These are phyloP conservation scores for Pulveroboletus sp. DNA, from an alignment of 768 basidiomycete species.

Conservation along the genomic window DNA sequence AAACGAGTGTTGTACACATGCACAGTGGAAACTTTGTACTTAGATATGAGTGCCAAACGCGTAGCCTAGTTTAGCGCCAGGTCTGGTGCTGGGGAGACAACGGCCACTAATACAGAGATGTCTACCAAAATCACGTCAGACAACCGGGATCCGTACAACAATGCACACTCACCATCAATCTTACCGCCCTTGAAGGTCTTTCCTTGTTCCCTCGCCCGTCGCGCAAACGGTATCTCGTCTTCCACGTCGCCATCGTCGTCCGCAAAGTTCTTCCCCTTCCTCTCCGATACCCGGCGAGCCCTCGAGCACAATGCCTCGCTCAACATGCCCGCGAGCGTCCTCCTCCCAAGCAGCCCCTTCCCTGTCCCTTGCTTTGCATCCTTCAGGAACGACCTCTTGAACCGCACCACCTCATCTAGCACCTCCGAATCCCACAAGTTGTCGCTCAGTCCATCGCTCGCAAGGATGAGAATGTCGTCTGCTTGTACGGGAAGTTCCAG, in stretches of 20 bases:
- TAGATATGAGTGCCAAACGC: conserved; percentile 1
- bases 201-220: conserved; percentile 75
- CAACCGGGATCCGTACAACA: not conserved
- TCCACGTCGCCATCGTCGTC: conserved; percentile 30
- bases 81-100: conserved; percentile 49
- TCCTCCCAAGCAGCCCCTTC: conserved; percentile 39
- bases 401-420: conserved; percentile 71
- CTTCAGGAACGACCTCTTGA: conserved; percentile 41
- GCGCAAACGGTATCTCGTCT: conserved; percentile 77
- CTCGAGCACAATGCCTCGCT: conserved; percentile 81
- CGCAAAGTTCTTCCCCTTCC: conserved; percentile 25
- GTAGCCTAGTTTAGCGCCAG: conserved; percentile 13
- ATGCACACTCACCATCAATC: conserved; percentile 62
- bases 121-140: conserved; percentile 35
- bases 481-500: conserved; percentile 66
- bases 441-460: conserved; percentile 79
- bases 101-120: conserved; percentile 65
- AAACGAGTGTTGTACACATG: conserved; percentile 24
- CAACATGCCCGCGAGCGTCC: conserved; percentile 65
- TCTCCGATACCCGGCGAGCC: conserved; percentile 67
- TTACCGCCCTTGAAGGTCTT: conserved; percentile 77
- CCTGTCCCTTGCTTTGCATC: conserved; percentile 14
- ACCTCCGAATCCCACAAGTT: conserved; percentile 90
- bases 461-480: conserved; percentile 78
- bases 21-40: conserved; percentile 6